These are phyloP conservation scores for Ramaria rubella DNA, from an alignment of 768 basidiomycete genomes.

Conservation along the genomic window DNA sequence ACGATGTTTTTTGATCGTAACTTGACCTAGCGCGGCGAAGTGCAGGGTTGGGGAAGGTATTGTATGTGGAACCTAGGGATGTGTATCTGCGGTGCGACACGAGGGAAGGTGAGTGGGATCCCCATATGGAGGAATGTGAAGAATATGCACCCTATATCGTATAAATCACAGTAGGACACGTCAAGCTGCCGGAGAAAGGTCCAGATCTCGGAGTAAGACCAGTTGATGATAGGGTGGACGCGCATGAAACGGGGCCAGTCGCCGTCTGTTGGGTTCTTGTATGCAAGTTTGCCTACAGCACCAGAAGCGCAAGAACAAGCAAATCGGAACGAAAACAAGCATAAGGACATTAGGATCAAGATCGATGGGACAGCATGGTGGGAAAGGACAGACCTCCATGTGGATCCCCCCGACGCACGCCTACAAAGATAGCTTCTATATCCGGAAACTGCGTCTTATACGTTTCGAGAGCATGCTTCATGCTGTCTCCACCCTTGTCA, in stretches of 20 bases:
- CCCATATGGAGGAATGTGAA: no score
- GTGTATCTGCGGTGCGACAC: conserved; percentile 74
- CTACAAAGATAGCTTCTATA: conserved; percentile 79
- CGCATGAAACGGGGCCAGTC: conserved; percentile 89
- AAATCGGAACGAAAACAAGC: not conserved
- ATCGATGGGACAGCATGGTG: no score
- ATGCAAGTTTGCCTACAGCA: conserved; percentile 57
- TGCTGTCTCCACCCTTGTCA: conserved; percentile 57
- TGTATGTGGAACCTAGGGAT: conserved; percentile 90
- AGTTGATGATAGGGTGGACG: conserved; percentile 93
- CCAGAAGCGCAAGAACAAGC: not conserved
- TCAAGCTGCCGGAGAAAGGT: conserved; percentile 64
- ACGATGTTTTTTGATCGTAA: conserved; percentile 22
- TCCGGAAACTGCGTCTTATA: conserved; percentile 65
- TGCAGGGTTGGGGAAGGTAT: conserved; percentile 90
- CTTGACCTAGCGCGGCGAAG: conserved; percentile 31
- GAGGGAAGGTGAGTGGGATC: no score
- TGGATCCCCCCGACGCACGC: conserved; percentile 84
- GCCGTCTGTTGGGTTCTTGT: conserved; percentile 74
- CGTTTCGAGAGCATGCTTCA: conserved; percentile 68
- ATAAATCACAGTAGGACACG: conserved; percentile 83
- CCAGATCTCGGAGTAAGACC: conserved; percentile 91
- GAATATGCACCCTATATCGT: conserved; percentile 72
- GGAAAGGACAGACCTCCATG: conserved; percentile 83
- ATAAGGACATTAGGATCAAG: no score